Percentiles rank a stretch among this genome's conserved stretches.
These are phyloP conservation scores for Pyrenophora seminiperda DNA, from an alignment of 2,329 filamentous ascomycete genomes.

Conservation along the genomic window DNA sequence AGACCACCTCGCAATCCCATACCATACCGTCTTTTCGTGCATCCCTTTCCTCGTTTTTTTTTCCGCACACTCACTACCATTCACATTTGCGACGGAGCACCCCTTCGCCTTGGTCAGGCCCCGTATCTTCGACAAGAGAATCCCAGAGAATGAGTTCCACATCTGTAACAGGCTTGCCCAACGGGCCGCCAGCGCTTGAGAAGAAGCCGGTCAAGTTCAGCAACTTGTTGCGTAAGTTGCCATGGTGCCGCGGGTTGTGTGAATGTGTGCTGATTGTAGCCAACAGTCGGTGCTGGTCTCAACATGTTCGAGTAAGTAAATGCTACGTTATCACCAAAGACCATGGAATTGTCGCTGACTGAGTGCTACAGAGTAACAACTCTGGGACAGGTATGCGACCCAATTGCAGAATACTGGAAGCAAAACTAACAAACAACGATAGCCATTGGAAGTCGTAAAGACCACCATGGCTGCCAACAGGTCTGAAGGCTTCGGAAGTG, in stretches of 20 bases:
- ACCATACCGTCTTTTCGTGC: constrained; percentile 18
- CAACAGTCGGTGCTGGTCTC: constrained; percentile 78
- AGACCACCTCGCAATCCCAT: constrained; percentile 31
- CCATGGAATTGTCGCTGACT: constrained; percentile 14
- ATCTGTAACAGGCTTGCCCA: constrained; percentile 53
- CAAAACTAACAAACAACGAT: constrained; percentile 58
- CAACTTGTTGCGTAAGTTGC: constrained; percentile 79
- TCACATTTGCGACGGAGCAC: constrained; percentile 76
- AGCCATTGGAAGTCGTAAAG: constrained; percentile 98
- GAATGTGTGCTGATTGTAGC: constrained; percentile 34
- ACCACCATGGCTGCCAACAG: constrained; percentile 99
- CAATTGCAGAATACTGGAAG: neutral
- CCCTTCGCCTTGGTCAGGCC: constrained; percentile 98
- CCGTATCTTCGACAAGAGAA: constrained; percentile 57
- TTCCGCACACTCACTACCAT: constrained; percentile 18
- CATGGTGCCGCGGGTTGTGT: neutral
- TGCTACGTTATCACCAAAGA: constrained; percentile 7
- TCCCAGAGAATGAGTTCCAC: constrained; percentile 60
- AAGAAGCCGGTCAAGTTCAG: constrained; percentile 99
- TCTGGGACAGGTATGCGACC: constrained; percentile 63
- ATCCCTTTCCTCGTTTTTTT: constrained; percentile 21
- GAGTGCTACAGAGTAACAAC: constrained; percentile 63
- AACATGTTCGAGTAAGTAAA: constrained; percentile 84
- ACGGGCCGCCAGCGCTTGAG: constrained; percentile 68
- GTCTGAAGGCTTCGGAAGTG: constrained; percentile 79